Evolutionary conservation across 2,329 filamentous ascomycete genomes (phyloP), one percentile per base, ranked within the genome.

Genomic region (Venturia asperata): DNA sequence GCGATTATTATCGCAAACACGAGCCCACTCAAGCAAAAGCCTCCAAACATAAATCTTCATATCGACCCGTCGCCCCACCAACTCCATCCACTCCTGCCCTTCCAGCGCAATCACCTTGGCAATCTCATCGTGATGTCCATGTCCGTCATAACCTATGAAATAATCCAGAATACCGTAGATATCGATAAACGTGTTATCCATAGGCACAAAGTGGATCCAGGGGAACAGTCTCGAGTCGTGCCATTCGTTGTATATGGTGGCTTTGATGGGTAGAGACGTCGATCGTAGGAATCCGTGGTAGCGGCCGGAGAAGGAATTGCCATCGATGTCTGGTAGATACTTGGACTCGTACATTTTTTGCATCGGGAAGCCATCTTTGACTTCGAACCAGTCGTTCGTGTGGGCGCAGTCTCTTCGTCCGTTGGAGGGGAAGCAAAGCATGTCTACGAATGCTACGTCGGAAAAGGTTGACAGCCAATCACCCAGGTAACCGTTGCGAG

Each of bases 191-290:
- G 86, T 83, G 71, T 84, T 89, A 72, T 92, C 88, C 82, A 93
- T 86, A 19, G 90, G 90, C 1, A 92, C 86, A 70, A 90, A 93
- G 74, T 94, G 90, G 70, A 85, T 85, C 90, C 90, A 94, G 0
- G 88, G 82, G 1, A 91, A 79, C 1, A 93, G 79, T 69, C 73
- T 79, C 70, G 68, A 79, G 72, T 92, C 89, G 71, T 92, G 90
- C 90, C 90, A 94, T 73, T 94, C 90, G 24, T 84, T 82, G 76
- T 87, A 94, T 27, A 93, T 78, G 0, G 90, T 91, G 6, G 87
- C 85, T 77, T 93, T 94, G 76, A 94, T 84, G 0, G 88, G 88
- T 10, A 92, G 74, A 19, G 84, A 87, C 1, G 85, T 89, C 39
- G 85, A 89, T 42, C 83, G 80, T 30, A 93, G 77, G 73, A 92